A percentile compares a stretch with the other conserved stretches of the same genome.
Conservation (phyloP, 2,329 filamentous ascomycete species). For the Fusarium stilboides region DNA sequence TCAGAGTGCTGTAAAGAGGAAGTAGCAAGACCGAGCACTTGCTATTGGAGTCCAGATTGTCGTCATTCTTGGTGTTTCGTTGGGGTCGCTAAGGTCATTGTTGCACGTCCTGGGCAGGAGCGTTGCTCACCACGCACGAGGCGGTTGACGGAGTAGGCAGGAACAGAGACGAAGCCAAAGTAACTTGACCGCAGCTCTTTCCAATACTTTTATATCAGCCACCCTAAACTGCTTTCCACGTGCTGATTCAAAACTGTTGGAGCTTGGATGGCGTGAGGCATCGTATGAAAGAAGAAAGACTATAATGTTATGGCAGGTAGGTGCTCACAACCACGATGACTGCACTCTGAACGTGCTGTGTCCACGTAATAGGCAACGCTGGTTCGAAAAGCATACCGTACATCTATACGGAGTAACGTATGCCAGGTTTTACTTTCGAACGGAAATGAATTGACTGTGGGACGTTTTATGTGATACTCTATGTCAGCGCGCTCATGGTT, state of each 20-base stretch:
- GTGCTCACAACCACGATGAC: background rate
- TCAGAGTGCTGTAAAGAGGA: background rate
- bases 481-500: no score
- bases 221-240: background rate
- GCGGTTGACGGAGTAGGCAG: slow-evolving; percentile 2
- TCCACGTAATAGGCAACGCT: background rate
- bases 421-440: no score
- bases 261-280: background rate
- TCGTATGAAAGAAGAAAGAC: background rate
- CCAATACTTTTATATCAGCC: background rate
- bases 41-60: background rate
- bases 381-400: no score
- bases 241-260: slow-evolving; percentile 5
- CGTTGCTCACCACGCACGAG: background rate
- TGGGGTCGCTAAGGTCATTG: slow-evolving; percentile 7
- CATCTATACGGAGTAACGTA: no score
- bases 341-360: background rate
- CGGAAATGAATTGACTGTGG: no score
- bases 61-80: slow-evolving; percentile 2
- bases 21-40: background rate
- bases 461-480: no score
- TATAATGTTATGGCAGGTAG: background rate
- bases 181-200: background rate
- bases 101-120: slow-evolving; percentile 16
- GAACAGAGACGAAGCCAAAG: background rate